phyloP scores from a whole-genome alignment of 2,329 filamentous ascomycete genomes.

The Venturiaceae sp. region DNA sequence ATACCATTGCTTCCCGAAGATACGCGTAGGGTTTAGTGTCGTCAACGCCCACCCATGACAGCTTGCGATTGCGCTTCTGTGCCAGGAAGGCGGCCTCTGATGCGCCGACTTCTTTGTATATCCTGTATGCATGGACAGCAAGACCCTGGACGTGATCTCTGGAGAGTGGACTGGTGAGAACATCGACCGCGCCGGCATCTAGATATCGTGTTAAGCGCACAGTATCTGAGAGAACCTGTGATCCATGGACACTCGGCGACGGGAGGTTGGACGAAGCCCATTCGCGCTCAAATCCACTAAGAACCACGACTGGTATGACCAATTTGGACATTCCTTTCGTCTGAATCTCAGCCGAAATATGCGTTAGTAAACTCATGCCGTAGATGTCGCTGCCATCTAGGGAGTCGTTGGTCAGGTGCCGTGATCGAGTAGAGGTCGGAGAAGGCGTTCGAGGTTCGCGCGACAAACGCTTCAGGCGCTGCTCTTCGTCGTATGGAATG shows the following conservation, averaged over 20 bases:
- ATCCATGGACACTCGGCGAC: conserved; percentile 22
- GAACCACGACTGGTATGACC: conserved; percentile 29
- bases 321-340: conserved; percentile 28
- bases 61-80: conserved; percentile 65
- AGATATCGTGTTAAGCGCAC: conserved; percentile 60
- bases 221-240: conserved; percentile 35
- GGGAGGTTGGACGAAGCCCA: conserved; percentile 16
- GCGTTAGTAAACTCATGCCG: conserved; percentile 30
- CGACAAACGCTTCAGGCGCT: conserved; percentile 27
- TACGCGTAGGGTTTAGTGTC: conserved; percentile 84
- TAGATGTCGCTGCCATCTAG: conserved; percentile 19
- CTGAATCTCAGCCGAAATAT: conserved; percentile 31
- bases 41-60: conserved; percentile 84
- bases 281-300: conserved; percentile 26
- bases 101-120: conserved; percentile 64
- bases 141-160: conserved; percentile 64
- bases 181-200: conserved; percentile 78
- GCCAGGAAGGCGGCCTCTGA: conserved; percentile 65
- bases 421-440: conserved; percentile 20
- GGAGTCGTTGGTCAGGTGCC: conserved; percentile 19
- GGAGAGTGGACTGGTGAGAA: conserved; percentile 70
- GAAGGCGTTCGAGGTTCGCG: conserved; percentile 31
- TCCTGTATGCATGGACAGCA: conserved; percentile 74
- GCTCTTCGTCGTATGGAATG: conserved; percentile 32
- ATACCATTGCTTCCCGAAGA: conserved; percentile 87